Evolutionary conservation across 148 eudicot species (phyloP).

Genomic region (Cornus florida): DNA sequence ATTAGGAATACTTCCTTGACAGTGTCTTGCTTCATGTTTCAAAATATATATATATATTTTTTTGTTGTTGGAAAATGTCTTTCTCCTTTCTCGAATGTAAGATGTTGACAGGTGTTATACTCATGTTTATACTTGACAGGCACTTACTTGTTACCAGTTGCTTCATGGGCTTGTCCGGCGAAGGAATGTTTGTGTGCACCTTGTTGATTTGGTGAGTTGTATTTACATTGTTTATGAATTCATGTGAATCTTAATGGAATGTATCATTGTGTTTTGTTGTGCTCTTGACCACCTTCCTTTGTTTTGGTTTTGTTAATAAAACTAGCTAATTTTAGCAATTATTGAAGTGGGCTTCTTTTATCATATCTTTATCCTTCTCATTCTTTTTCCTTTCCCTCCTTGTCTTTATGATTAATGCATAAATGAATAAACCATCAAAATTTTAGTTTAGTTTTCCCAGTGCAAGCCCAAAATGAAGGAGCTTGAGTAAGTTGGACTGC

Average conservation of each 20-base stretch:
- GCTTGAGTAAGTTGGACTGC: no score
- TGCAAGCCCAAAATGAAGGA: no score
- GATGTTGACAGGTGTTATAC: not conserved
- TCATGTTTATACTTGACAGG: conserved; percentile 49
- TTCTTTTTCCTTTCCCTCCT: not conserved
- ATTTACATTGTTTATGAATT: not conserved
- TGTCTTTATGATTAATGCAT: not conserved
- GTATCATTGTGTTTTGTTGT: not conserved
- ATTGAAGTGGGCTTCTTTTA: not conserved
- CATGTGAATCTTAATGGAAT: not conserved
- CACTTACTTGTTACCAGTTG: conserved; percentile 77
- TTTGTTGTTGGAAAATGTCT: not conserved
- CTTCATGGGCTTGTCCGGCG: conserved; percentile 82
- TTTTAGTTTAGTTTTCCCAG: no score
- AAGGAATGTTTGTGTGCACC: conserved; percentile 57
- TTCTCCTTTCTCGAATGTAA: not conserved
- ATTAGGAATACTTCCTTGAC: no score
- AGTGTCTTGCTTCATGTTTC: no score
- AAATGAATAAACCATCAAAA: not conserved
- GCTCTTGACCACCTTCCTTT: not conserved
- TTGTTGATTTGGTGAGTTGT: conserved; percentile 71
- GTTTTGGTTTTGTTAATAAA: not conserved
- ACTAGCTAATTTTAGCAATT: not conserved
- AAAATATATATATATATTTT: no score
- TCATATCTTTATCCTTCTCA: not conserved